Evolutionary conservation across 164 flowering plant genomes (phyloP).

Genomic region (Magnolia sinica): DNA sequence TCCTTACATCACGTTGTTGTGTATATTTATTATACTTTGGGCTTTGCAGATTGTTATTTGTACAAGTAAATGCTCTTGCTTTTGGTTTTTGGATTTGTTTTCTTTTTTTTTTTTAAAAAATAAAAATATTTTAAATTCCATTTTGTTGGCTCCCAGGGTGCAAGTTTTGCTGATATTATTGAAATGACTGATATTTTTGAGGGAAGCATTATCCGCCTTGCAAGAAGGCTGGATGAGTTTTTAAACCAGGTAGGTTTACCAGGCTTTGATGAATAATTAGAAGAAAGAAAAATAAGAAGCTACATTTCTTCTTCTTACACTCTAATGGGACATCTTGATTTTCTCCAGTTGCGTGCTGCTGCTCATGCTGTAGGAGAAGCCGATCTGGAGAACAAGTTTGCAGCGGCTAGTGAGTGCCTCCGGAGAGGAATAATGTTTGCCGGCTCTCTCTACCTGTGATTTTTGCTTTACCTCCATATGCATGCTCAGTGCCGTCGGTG

Average conservation of each 20-base stretch:
- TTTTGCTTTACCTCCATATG: background rate
- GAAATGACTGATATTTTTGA: slow-evolving; percentile 98
- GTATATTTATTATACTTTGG: no score
- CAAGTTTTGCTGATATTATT: slow-evolving; percentile 79
- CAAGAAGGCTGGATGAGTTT: slow-evolving; percentile 93
- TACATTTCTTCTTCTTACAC: background rate
- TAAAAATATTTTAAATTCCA: no score
- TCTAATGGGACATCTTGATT: background rate
- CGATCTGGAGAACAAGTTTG: slow-evolving; percentile 75
- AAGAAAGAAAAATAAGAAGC: background rate
- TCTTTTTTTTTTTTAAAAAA: background rate
- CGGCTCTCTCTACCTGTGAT: slow-evolving; percentile 54
- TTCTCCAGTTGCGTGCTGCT: slow-evolving; percentile 68
- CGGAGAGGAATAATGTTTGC: slow-evolving; percentile 96
- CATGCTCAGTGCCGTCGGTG: no score
- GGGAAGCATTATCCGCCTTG: slow-evolving; percentile 85
- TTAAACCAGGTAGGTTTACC: slow-evolving; percentile 78
- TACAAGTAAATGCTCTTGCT: background rate
- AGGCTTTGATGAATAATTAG: background rate
- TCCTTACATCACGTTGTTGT: no score
- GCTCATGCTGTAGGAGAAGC: slow-evolving; percentile 94
- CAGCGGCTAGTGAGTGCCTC: slow-evolving; percentile 81
- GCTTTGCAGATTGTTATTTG: background rate
- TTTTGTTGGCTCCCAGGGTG: slow-evolving; percentile 47
- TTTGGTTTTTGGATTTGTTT: background rate